Evolutionary conservation across 2,329 filamentous ascomycete genomes (phyloP).

Genomic region (Paecilomyces sp.): DNA sequence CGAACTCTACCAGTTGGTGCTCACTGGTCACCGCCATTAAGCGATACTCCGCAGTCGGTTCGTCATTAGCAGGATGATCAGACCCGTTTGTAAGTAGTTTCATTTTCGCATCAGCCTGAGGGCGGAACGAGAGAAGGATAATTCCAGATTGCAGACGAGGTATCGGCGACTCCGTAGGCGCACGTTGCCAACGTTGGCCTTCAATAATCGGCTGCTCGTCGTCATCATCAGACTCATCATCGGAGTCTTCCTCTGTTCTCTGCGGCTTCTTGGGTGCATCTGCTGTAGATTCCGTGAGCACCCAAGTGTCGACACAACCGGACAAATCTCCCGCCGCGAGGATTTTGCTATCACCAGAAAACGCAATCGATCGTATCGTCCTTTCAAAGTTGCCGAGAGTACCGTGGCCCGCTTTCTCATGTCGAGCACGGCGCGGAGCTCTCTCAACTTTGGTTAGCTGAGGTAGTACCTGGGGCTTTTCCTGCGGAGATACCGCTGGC

Average conservation of each 20-base stretch:
- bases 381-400: conserved; percentile 70
- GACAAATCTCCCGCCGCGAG: conserved; percentile 74
- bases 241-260: conserved; percentile 34
- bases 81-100: conserved; percentile 37
- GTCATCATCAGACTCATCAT: conserved; percentile 45
- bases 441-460: conserved; percentile 38
- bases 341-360: conserved; percentile 73
- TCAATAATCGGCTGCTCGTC: conserved; percentile 43
- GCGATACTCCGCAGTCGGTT: conserved; percentile 47
- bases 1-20: conserved; percentile 69
- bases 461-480: conserved; percentile 36
- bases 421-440: conserved; percentile 21
- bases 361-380: conserved; percentile 65
- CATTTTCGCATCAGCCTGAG: conserved; percentile 20
- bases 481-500: conserved; percentile 29
- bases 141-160: conserved; percentile 61
- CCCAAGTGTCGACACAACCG: conserved; percentile 82
- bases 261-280: conserved; percentile 24
- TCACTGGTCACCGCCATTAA: conserved; percentile 57
- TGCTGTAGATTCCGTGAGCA: conserved; percentile 53
- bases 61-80: conserved; percentile 22
- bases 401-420: conserved; percentile 51
- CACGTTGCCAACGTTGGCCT: conserved; percentile 66
- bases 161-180: conserved; percentile 61
- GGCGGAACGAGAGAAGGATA: conserved; percentile 61